Base-by-base conservation (phyloP, 2,329 filamentous ascomycete genomes). In the Zymoseptoria tritici region DNA sequence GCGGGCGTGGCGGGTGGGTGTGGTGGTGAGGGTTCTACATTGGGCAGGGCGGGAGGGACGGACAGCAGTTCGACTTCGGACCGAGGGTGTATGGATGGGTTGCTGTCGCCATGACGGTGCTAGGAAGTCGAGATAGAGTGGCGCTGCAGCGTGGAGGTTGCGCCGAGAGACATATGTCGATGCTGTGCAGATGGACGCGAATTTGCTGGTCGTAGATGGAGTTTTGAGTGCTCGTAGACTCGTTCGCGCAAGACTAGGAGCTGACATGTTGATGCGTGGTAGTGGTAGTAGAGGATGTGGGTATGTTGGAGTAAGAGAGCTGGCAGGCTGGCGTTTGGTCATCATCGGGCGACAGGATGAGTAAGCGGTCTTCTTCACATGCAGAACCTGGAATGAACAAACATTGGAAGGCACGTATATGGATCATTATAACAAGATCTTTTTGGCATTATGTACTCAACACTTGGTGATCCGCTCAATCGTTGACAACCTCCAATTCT, bases 101-200 rank as follows among this genome's bases (percentile, higher is more conserved):
- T 7, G 36, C 36, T 46, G 36, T 16, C 62, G 63, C 69, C 68
- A 71, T 66, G 66, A 65, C 24, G 70, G 70, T n/a, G 69, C 69
- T n/a, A 72, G 70, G 62, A 71, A 72, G 57, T 71, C 69, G 11
- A 72, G 68, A 65, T 73, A 67, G 16, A 72, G 65, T 69, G 69
- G 65, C 64, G 67, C 46, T 51, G 66, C 56, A 3, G 61, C 58
- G 53, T 68, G 62, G 26, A 67, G 49, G 55, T 42, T 60, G 59
- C 63, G 60, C 54, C 36, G 36, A n/a, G 36, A 7, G 36, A n/a
- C 4, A 16, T 16, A n/a, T 16, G 16, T 46, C 36, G 13, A n/a
- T 46, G 4, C 13, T 16, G 36, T 46, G 36, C 36, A 46, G 2
- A 16, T 7, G 36, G 16, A 13, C 6, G 36, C 13, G 16, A 4